Evolutionary conservation across 768 basidiomycete species (phyloP), one percentile per base, ranked within the genome.

Genomic region (Xerocomellus dryophilus): DNA sequence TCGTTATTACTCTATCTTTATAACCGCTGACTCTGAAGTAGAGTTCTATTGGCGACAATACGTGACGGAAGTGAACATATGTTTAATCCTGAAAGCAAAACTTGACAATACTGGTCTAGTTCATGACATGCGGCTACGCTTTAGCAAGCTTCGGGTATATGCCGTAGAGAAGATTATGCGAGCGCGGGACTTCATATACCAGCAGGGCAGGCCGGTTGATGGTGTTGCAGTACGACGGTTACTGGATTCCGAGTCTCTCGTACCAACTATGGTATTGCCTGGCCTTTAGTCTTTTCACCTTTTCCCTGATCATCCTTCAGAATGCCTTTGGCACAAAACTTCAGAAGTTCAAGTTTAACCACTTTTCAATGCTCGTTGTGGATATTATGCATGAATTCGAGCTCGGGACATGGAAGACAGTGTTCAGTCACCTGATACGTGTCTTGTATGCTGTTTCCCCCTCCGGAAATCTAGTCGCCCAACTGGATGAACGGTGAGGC

Each of bases 311-410:
- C 4, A 6, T 43, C 12, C 27, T 5, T 7, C 45, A 76, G 74
- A 76, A 73, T 49, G 60, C 67, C 2, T 75, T 77, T 46, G 71
- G 69, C 0, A 36, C 48, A 1, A 50, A 49, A 14, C 50, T 71
- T 1, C 35, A 42, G 1, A 11, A 27, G 2, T 50, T 61, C 12
- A 57, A 54, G 0, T 65, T 69, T 18, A 54, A 71, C 42, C 36
- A 61, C 5, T 73, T 59, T 45, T 17, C 2, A 0, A 67, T 72
- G 48, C 61, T 76, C 2, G 62, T 67, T 0, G 60, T 64, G 0
- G 75, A 78, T 47, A 38, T 76, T 27, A 50, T 78, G 66, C 76
- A 76, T 47, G 71, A 76, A 47, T 60, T 70, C 40, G 75, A 76
- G 47, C 62, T 76, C 0, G 76, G 76, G 1, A 68, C 68, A 0